phyloP scores from a whole-genome alignment of 176 grass and related monocot species.

The Carex pumila region DNA sequence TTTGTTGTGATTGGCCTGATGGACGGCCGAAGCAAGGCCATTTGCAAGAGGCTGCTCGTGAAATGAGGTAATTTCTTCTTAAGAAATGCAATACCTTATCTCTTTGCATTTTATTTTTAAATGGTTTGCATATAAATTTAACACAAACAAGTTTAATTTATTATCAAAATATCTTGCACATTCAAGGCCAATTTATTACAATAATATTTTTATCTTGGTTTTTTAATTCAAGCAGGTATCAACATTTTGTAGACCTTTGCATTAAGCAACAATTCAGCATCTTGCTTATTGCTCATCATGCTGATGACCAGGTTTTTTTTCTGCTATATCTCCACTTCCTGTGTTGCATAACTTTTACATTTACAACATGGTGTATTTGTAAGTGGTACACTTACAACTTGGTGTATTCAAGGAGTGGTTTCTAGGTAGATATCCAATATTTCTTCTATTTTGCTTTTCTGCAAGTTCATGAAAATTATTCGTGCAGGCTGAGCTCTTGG shows the following conservation, averaged over 20 bases:
- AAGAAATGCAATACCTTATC: not conserved
- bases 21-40: conserved; percentile 84
- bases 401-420: not conserved
- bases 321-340: not conserved
- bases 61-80: conserved; percentile 62
- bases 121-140: not conserved
- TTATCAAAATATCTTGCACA: not conserved
- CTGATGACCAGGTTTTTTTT: conserved; percentile 80
- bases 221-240: conserved; percentile 60
- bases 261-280: conserved; percentile 65
- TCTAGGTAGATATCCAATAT: not conserved
- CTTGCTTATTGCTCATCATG: conserved; percentile 85
- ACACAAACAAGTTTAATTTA: not conserved
- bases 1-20: conserved; percentile 61
- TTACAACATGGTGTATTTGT: not conserved
- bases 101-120: not conserved
- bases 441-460: not conserved
- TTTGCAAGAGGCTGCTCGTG: conserved; percentile 83
- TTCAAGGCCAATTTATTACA: not conserved
- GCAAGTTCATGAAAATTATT: not conserved
- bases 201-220: not conserved
- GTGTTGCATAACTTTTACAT: not conserved
- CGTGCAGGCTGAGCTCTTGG: conserved; percentile 81
- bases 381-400: not conserved
- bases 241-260: conserved; percentile 73